phyloP scores from a whole-genome alignment of 2,329 filamentous ascomycete genomes.

The Curvularia verruculosa region DNA sequence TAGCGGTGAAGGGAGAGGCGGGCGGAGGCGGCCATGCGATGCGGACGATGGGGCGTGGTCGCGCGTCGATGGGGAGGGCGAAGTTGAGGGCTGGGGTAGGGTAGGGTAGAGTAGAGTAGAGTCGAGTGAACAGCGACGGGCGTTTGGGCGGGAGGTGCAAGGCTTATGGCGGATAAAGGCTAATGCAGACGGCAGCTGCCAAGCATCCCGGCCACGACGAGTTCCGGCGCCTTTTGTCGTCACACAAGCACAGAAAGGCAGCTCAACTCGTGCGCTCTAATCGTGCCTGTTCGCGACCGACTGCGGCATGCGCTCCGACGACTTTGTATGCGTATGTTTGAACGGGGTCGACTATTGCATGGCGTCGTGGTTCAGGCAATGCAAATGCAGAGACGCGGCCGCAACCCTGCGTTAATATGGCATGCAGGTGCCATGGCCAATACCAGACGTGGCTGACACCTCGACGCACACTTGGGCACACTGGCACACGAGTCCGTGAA shows the following conservation, averaged over 20 bases:
- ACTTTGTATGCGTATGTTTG: not conserved
- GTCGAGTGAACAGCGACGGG: not conserved
- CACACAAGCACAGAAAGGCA: too few species aligned
- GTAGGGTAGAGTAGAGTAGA: not conserved
- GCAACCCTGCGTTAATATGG: constrained; percentile 3
- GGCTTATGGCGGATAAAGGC: constrained; percentile 2
- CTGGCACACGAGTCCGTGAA: too few species aligned
- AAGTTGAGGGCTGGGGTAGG: not conserved
- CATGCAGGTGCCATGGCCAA: constrained; percentile 11
- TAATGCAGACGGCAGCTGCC: constrained; percentile 5
- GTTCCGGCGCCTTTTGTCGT: not conserved
- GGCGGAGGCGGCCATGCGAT: constrained; percentile 34
- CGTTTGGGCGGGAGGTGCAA: not conserved
- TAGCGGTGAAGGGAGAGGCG: constrained; percentile 24
- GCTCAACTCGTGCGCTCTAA: too few species aligned
- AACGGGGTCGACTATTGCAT: not conserved
- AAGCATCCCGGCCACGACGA: not conserved
- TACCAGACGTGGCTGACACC: constrained; percentile 1
- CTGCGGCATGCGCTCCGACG: not conserved
- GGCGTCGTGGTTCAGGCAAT: not conserved
- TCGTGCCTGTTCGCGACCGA: not conserved
- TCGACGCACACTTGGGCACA: constrained; percentile 4
- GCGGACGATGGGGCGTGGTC: constrained; percentile 13
- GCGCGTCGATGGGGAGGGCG: constrained; percentile 10
- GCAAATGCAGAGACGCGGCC: not conserved